Evolutionary conservation across 2,329 filamentous ascomycete genomes (phyloP).

Genomic region (Periconia macrospinosa): DNA sequence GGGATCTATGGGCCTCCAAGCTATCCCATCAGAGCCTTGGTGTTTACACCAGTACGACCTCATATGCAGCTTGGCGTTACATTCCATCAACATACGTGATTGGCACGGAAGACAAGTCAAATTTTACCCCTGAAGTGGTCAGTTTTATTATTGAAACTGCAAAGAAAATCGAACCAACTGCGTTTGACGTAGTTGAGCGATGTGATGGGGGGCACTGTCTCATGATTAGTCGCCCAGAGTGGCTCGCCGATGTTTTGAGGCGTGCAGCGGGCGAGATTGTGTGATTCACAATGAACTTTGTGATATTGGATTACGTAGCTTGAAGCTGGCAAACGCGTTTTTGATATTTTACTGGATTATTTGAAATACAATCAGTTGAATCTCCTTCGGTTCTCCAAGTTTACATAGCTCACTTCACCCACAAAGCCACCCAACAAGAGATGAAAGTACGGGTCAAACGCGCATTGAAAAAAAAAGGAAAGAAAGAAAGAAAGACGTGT

Average conservation of each 20-base stretch:
- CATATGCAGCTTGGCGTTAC: slow-evolving; percentile 31
- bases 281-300: too few relatives aligned
- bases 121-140: slow-evolving; percentile 21
- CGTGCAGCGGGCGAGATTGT: slow-evolving; percentile 18
- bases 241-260: slow-evolving; percentile 24
- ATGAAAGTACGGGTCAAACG: too few relatives aligned
- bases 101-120: slow-evolving; percentile 27
- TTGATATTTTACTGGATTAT: too few relatives aligned
- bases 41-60: slow-evolving; percentile 21
- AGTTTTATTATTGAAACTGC: slow-evolving; percentile 20
- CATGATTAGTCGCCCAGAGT: slow-evolving; percentile 39
- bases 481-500: too few relatives aligned
- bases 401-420: too few relatives aligned
- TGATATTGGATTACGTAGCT: too few relatives aligned
- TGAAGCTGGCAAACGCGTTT: too few relatives aligned
- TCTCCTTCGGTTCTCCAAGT: too few relatives aligned
- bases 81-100: slow-evolving; percentile 35
- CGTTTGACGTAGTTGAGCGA: slow-evolving; percentile 19
- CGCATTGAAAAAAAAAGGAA: too few relatives aligned
- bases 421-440: too few relatives aligned
- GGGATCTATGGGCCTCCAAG: slow-evolving; percentile 18
- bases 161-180: slow-evolving; percentile 15
- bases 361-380: too few relatives aligned
- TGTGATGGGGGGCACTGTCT: slow-evolving; percentile 37
- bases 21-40: slow-evolving; percentile 22